Conservation (phyloP, 768 basidiomycete species). For the Lactarius evosmus region DNA sequence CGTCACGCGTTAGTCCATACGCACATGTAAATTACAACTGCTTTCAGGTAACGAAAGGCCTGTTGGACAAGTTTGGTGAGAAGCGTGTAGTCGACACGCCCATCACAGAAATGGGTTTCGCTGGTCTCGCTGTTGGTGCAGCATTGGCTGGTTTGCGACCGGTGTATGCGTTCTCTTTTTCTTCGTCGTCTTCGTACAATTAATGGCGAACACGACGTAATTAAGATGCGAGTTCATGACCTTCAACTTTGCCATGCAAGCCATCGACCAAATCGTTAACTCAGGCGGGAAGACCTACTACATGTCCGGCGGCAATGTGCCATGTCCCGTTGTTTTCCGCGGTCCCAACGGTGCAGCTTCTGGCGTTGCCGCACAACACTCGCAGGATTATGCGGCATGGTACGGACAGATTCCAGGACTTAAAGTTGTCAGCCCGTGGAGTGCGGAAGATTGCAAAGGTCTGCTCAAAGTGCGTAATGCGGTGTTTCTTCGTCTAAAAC, state of each 20-base stretch:
- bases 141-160: constrained; percentile 93
- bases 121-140: constrained; percentile 92
- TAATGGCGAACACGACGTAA: constrained; percentile 24
- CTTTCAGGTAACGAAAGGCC: constrained; percentile 89
- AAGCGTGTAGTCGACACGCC: constrained; percentile 97
- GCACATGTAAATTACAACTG: constrained; percentile 4
- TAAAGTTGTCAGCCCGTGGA: constrained; percentile 98
- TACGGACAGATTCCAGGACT: constrained; percentile 90
- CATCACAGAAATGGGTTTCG: constrained; percentile 98
- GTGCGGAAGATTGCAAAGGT: constrained; percentile 98
- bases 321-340: constrained; percentile 98
- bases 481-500: background rate
- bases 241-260: constrained; percentile 99
- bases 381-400: constrained; percentile 97
- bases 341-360: constrained; percentile 98
- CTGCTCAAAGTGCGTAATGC: constrained; percentile 73
- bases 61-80: constrained; percentile 98
- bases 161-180: constrained; percentile 50
- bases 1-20: background rate
- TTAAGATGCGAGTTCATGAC: constrained; percentile 98
- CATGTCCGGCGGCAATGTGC: constrained; percentile 99
- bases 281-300: constrained; percentile 99
- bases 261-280: constrained; percentile 99
- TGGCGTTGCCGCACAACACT: constrained; percentile 96
- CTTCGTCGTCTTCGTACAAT: constrained; percentile 15